These are phyloP conservation scores for Oxytropis ochrocephala DNA, from an alignment of 306 rosid genomes.

Conservation along the genomic window DNA sequence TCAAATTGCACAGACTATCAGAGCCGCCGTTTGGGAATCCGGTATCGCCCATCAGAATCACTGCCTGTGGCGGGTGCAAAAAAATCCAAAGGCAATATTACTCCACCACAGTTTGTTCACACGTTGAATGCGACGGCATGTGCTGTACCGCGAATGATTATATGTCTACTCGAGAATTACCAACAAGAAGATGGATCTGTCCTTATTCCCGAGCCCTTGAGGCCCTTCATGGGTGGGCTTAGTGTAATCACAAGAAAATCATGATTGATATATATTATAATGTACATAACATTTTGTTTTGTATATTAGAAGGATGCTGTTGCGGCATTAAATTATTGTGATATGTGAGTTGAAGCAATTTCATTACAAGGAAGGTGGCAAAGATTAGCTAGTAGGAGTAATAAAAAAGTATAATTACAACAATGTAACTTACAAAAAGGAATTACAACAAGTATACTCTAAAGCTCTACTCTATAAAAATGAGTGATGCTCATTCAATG, in stretches of 20 bases:
- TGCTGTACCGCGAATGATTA: constrained; percentile 82
- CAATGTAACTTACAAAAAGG: background rate
- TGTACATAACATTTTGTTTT: constrained; percentile 25
- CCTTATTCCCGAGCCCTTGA: constrained; percentile 67
- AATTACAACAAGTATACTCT: background rate
- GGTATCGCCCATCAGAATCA: constrained; percentile 70
- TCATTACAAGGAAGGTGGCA: background rate
- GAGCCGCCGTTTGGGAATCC: constrained; percentile 77
- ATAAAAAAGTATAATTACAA: constrained; percentile 1
- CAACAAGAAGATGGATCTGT: constrained; percentile 86
- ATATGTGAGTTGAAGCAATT: constrained; percentile 22
- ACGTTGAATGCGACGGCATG: constrained; percentile 95
- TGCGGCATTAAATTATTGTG: constrained; percentile 23
- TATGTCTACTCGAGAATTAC: constrained; percentile 79
- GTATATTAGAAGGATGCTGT: constrained; percentile 2
- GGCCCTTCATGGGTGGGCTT: constrained; percentile 81
- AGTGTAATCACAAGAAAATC: constrained; percentile 44
- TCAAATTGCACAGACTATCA: constrained; percentile 84
- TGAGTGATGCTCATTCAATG: background rate
- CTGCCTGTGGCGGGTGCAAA: constrained; percentile 28
- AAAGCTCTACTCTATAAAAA: background rate
- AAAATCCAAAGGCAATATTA: constrained; percentile 56
- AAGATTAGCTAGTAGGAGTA: background rate
- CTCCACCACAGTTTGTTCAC: constrained; percentile 78
- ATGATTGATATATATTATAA: constrained; percentile 20